Base-by-base conservation (phyloP, 1,284 basidiomycete species). In the Ceratobasidium sp. region DNA sequence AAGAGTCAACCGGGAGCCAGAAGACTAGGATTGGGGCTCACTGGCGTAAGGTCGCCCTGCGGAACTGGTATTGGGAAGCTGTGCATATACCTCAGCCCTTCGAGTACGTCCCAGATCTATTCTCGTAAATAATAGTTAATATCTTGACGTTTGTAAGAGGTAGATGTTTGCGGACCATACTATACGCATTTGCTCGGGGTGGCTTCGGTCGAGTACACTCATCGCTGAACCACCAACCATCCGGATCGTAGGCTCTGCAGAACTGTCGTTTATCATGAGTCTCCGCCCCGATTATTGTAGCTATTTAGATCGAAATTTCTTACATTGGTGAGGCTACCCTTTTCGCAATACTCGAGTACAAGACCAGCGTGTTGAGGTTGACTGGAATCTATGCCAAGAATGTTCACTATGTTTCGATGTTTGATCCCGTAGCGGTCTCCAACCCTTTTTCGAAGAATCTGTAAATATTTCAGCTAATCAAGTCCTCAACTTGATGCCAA, bases 61-160 rank as follows among this genome's bases (percentile, higher is more conserved):
- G 68, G 54, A 29, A 71, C 31, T 59, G 68, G 68, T 1, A 71
- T 24, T 4, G 68, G 68, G 37, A 31, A 61, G 16, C 29, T 46
- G 19, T 71, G 68, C 68, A 71, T 71, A 61, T 71, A 61, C 43
- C 24, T 24, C 5, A 71, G 56, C 24, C 68, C 68, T 51, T 71
- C 68, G 41, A 71, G 68, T 11, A 59, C 46, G 29, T 71, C 68
- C 2, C n/a, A 61, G 1, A 71, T 71, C 68, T 71, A n/a, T 31
- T 27, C 9, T 22, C 39, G 8, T 7, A 16, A n/a, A 24, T 54
- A 9, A 37, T 4, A 37, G 19, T 16, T 13, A 19, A 14, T 24
- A 31, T 31, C 13, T 22, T 27, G 24, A n/a, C 13, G 9, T 41
- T 1, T 46, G 34, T 24, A 43, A 0, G 7, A 37, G 9, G 3